Evolutionary conservation across 129 eudicot species (phyloP).

Genomic region (Flaveria brownii): DNA sequence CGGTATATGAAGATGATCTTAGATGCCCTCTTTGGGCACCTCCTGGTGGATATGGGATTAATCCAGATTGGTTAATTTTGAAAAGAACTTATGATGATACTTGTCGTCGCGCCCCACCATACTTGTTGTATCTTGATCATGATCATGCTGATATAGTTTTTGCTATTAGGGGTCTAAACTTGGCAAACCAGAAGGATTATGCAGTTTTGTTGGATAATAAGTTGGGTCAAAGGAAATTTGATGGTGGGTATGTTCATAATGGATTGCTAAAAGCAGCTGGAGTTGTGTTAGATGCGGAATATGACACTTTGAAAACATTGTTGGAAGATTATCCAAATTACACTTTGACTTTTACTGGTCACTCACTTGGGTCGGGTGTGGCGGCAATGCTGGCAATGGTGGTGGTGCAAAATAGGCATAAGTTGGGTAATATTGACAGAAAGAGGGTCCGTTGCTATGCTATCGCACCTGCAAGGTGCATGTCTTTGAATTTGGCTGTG

Average conservation of each 20-base stretch:
- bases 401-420: slow-evolving; percentile 68
- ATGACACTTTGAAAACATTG: slow-evolving; percentile 54
- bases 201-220: slow-evolving; percentile 77
- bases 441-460: slow-evolving; percentile 80
- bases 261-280: slow-evolving; percentile 90
- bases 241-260: slow-evolving; percentile 96
- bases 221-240: slow-evolving; percentile 85
- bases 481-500: slow-evolving; percentile 92
- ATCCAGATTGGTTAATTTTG: slow-evolving; percentile 67
- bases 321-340: slow-evolving; percentile 68
- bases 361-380: slow-evolving; percentile 95
- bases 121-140: slow-evolving; percentile 80
- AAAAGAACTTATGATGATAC: slow-evolving; percentile 68
- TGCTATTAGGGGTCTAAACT: slow-evolving; percentile 83
- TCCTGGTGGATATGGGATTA: slow-evolving; percentile 79
- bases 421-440: slow-evolving; percentile 69
- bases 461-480: slow-evolving; percentile 91
- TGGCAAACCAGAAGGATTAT: slow-evolving; percentile 83
- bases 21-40: slow-evolving; percentile 76
- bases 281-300: slow-evolving; percentile 63
- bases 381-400: slow-evolving; percentile 76
- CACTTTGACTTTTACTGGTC: slow-evolving; percentile 81
- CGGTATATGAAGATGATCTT: slow-evolving; percentile 85
- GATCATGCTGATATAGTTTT: slow-evolving; percentile 78
- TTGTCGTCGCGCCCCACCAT: slow-evolving; percentile 62